A percentile compares a stretch with the other conserved stretches of the same genome.
phyloP scores from a whole-genome alignment of 2,329 filamentous ascomycete genomes.

The Penicillium psychrosexuale region DNA sequence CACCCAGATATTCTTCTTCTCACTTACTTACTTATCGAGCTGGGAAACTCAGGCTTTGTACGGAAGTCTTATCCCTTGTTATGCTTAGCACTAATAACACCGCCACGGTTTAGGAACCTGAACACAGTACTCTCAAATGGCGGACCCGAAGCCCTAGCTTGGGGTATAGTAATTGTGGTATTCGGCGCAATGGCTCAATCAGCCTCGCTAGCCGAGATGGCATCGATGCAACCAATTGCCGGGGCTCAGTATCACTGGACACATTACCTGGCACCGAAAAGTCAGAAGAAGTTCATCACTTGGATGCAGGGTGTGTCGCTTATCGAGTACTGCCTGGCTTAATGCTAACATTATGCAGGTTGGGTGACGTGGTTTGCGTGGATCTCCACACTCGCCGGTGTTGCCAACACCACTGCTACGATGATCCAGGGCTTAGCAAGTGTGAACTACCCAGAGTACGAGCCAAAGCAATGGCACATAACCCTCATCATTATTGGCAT shows the following conservation, averaged over 20 bases:
- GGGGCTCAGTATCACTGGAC: constrained; percentile 48
- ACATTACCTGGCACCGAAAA: constrained; percentile 30
- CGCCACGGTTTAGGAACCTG: not conserved
- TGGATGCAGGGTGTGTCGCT: constrained; percentile 30
- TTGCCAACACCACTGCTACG: constrained; percentile 35
- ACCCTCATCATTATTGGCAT: constrained; percentile 41
- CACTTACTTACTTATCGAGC: constrained; percentile 11
- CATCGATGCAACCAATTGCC: constrained; percentile 42
- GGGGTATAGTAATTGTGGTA: constrained; percentile 24
- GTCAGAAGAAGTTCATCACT: constrained; percentile 32
- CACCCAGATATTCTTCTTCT: constrained; percentile 14
- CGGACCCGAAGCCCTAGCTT: constrained; percentile 26
- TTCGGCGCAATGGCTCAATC: constrained; percentile 25
- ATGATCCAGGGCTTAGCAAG: constrained; percentile 36
- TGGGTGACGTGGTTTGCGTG: constrained; percentile 47
- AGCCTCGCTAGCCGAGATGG: constrained; percentile 40
- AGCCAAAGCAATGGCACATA: constrained; percentile 37
- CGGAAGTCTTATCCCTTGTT: not conserved
- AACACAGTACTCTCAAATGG: constrained; percentile 20
- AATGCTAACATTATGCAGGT: constrained; percentile 19
- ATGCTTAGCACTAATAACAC: not conserved
- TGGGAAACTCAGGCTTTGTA: constrained; percentile 14
- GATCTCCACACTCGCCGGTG: constrained; percentile 35
- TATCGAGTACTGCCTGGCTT: too few relatives aligned
- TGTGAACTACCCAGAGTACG: constrained; percentile 34